Percentiles rank a stretch among this genome's conserved stretches.
Evolutionary conservation across 176 grass and related monocot species (phyloP).

Genomic region (Avena sativa): DNA sequence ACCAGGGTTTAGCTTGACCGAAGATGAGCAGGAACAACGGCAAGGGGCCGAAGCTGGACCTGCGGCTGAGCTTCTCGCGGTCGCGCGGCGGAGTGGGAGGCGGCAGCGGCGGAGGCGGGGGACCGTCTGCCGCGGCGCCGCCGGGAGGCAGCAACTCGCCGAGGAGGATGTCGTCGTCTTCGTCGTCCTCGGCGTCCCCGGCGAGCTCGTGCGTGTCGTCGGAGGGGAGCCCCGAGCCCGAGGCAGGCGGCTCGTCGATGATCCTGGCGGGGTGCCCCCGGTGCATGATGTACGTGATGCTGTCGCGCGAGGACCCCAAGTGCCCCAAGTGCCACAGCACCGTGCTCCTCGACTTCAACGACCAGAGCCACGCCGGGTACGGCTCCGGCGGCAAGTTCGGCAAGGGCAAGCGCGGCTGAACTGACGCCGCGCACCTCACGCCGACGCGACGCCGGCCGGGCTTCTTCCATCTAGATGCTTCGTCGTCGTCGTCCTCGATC

Average conservation of each 20-base stretch:
- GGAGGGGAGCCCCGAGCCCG: slow-evolving; percentile 78
- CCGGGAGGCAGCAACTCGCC: slow-evolving; percentile 45
- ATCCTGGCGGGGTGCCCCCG: slow-evolving; percentile 86
- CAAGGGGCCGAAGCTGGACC: slow-evolving; percentile 75
- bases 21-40: slow-evolving; percentile 90
- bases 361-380: neutral
- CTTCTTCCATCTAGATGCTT: neutral
- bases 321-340: slow-evolving; percentile 96
- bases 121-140: slow-evolving; percentile 8
- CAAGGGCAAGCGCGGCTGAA: slow-evolving; percentile 55
- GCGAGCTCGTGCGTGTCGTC: slow-evolving; percentile 96
- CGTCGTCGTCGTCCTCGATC: neutral
- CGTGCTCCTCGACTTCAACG: slow-evolving; percentile 90
- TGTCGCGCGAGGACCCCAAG: slow-evolving; percentile 87
- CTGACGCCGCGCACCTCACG: neutral
- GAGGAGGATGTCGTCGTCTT: slow-evolving; percentile 56
- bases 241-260: slow-evolving; percentile 61
- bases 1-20: neutral
- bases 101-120: slow-evolving; percentile 44
- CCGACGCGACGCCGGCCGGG: neutral
- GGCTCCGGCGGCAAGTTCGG: neutral
- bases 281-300: slow-evolving; percentile 99
- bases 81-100: slow-evolving; percentile 54
- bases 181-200: slow-evolving; percentile 62
- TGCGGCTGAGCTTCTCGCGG: slow-evolving; percentile 62